Base-by-base conservation (phyloP, 1,284 basidiomycete genomes). In the Albatrellus sp. region DNA sequence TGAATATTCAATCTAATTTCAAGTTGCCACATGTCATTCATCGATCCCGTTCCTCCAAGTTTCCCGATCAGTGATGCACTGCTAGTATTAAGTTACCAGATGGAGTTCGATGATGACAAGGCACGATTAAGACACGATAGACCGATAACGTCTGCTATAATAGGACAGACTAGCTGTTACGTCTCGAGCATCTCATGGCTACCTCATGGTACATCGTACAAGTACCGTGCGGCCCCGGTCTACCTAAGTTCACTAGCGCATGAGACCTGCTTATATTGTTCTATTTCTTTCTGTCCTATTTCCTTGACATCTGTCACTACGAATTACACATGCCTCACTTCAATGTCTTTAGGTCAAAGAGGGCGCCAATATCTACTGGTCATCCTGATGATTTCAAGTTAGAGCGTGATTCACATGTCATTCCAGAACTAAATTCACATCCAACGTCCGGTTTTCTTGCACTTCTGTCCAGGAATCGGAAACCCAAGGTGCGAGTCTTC, bases 301-400 rank as follows among this genome's bases (percentile, higher is more conserved):
- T 38, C 33, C 31, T 37, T 33, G 43, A 42, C 46, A 39, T 34
- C 30, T 11, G 33, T 4, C 24, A 4, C 4, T 24, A 24, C 24
- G 7, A 40, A 40, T 32, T 29, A 34, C 43, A n/a, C 38, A 52
- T 52, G 51, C 50, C 48, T 30, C 43, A 46, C 38, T 37, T 52
- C 39, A 46, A 49, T n/a, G 42, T 52, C 41, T 51, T 52, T 40
- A 52, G 39, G 47, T 42, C 50, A 33, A 40, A 45, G 16, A 40
- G 31, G 24, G 41, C 40, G 32, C 29, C 48, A 8, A 29, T 24
- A 24, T 34, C 48, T 20, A 33, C 31, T 29, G 31, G 33, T 5
- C 19, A 5, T 16, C 24, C 39, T 11, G 29, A 37, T 14, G 48
- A 49, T 38, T 20, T 19, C 4, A 20, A 37, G 24, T 45, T 14